These are phyloP conservation scores for Capronia americana DNA, from an alignment of 2,329 filamentous ascomycete species.

Conservation along the genomic window DNA sequence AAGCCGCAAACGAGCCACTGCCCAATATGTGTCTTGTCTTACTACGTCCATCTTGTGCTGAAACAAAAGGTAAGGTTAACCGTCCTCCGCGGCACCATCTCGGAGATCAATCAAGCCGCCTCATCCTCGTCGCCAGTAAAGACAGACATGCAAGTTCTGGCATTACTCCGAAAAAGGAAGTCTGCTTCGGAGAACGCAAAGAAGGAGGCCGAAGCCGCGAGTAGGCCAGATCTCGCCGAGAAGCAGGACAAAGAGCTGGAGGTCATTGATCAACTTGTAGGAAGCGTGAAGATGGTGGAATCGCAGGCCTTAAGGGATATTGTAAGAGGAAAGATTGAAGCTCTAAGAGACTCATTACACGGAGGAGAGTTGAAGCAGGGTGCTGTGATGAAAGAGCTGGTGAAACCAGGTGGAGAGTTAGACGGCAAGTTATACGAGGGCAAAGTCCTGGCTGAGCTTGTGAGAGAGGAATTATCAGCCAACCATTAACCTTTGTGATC, in stretches of 20 bases:
- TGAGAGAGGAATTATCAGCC: conserved; percentile 43
- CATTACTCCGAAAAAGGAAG: conserved; percentile 54
- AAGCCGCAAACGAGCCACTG: conserved; percentile 20
- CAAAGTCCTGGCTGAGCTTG: conserved; percentile 50
- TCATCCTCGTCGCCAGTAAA: conserved; percentile 54
- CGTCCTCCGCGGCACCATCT: conserved; percentile 56
- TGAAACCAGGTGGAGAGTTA: conserved; percentile 50
- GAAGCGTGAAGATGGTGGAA: conserved; percentile 50
- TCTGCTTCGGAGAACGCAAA: conserved; percentile 48
- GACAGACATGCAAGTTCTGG: conserved; percentile 55
- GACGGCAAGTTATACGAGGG: conserved; percentile 54
- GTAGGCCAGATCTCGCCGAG: conserved; percentile 53
- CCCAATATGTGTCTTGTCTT: neutral
- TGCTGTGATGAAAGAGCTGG: conserved; percentile 50
- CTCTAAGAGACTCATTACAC: conserved; percentile 41
- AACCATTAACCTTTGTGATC: conserved; percentile 22
- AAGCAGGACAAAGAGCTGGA: conserved; percentile 53
- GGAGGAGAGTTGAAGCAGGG: conserved; percentile 47
- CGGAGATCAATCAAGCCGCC: conserved; percentile 57
- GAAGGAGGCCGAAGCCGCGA: conserved; percentile 50
- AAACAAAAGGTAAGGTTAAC: conserved; percentile 48
- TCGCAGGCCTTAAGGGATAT: conserved; percentile 49
- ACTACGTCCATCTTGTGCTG: neutral
- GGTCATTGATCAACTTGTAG: conserved; percentile 54
- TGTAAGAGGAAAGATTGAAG: conserved; percentile 46